A percentile compares a stretch with the other conserved stretches of the same genome.
phyloP scores from a whole-genome alignment of 2,329 filamentous ascomycete genomes.

The Neopestalotiopsis rosae region DNA sequence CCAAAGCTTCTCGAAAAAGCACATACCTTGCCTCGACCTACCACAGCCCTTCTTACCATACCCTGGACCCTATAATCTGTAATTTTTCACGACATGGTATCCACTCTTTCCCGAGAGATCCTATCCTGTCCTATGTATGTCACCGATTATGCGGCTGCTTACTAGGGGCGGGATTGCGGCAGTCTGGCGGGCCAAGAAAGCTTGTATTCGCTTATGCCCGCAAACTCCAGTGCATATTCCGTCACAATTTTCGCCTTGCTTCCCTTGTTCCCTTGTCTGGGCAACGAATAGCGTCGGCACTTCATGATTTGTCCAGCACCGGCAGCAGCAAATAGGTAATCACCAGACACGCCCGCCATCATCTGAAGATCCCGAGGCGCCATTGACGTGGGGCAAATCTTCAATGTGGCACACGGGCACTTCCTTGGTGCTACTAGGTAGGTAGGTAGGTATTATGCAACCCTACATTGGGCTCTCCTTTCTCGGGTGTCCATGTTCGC shows the following conservation, averaged over 20 bases:
- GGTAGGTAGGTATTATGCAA: background rate
- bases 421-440: background rate
- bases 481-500: background rate
- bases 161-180: too few relatives aligned
- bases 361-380: background rate
- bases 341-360: background rate
- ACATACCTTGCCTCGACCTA: background rate
- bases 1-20: background rate
- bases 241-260: background rate
- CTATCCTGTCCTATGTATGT: background rate
- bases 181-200: background rate
- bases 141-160: background rate
- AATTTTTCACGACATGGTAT: background rate
- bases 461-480: background rate
- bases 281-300: background rate
- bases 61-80: background rate
- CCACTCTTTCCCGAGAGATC: background rate
- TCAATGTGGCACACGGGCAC: background rate
- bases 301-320: background rate
- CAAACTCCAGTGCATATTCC: background rate
- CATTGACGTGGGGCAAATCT: background rate
- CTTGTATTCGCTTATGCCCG: constrained; percentile 2
- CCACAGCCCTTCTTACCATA: background rate
- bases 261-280: background rate
- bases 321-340: background rate